phyloP scores from a whole-genome alignment of 345 rosid species.

The Eucalyptus regnans region DNA sequence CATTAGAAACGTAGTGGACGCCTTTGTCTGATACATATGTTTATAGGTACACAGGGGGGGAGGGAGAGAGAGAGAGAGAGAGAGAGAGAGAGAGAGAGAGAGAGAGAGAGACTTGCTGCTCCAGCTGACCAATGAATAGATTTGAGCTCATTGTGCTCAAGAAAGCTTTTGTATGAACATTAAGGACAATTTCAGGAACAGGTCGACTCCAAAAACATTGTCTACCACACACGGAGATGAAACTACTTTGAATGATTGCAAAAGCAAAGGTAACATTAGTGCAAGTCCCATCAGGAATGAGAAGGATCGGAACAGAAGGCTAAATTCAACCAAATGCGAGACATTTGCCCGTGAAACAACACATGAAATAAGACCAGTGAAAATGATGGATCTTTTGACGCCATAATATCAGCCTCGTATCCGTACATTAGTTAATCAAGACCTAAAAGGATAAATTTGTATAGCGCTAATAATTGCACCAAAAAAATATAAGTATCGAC shows the following conservation, averaged over 20 bases:
- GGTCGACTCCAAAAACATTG: background rate
- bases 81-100: background rate
- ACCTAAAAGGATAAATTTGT: conserved; percentile 76
- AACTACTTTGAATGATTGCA: background rate
- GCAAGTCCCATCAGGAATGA: background rate
- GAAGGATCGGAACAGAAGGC: background rate
- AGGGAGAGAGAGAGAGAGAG: background rate
- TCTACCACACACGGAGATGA: background rate
- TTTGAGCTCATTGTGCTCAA: conserved; percentile 63
- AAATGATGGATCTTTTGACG: background rate
- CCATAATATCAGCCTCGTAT: background rate
- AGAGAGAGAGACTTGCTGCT: conserved; percentile 25
- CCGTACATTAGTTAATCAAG: background rate
- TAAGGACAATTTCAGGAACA: conserved; percentile 19
- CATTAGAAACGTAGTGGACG: background rate
- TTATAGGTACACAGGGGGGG: background rate
- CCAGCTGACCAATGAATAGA: conserved; percentile 76
- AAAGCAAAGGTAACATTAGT: background rate
- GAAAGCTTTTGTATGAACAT: conserved; percentile 40
- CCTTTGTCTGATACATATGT: background rate
- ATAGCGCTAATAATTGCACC: conserved; percentile 75
- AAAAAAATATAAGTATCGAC: conserved; percentile 65
- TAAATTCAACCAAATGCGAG: background rate
- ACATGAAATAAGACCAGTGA: background rate
- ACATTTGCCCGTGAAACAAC: background rate